These are phyloP conservation scores for Paramecium caudatum DNA, from an alignment of 73 alveolate genomes.

Conservation along the genomic window DNA sequence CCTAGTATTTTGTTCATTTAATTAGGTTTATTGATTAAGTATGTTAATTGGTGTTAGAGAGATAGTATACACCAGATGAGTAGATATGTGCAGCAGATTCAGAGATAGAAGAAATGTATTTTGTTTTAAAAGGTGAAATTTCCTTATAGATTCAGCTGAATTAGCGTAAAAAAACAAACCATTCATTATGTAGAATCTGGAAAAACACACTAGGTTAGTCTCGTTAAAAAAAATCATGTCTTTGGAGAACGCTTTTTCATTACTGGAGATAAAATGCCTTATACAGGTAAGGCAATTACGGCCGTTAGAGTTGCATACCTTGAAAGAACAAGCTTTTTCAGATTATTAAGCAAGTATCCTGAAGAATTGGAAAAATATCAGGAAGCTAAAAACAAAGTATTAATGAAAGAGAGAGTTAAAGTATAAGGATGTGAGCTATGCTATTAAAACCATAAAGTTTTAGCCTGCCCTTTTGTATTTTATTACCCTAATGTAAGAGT, in stretches of 20 bases:
- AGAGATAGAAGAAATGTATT: slow-evolving; percentile 42
- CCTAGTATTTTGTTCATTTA: slow-evolving; percentile 4
- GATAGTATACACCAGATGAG: slow-evolving; percentile 64
- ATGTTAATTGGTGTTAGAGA: slow-evolving; percentile 18
- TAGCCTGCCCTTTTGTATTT: slow-evolving; percentile 59
- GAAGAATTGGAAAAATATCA: neutral
- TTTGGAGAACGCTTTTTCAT: slow-evolving; percentile 61
- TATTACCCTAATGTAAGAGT: slow-evolving; percentile 61
- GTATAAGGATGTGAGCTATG: slow-evolving; percentile 61
- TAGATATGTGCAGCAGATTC: slow-evolving; percentile 40
- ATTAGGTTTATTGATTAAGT: slow-evolving; percentile 49
- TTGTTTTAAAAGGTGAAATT: slow-evolving; percentile 67
- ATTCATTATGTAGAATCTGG: slow-evolving; percentile 3
- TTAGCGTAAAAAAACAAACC: slow-evolving; percentile 12
- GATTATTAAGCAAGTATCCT: neutral
- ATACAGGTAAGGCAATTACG: slow-evolving; percentile 34
- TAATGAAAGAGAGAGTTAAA: slow-evolving; percentile 35
- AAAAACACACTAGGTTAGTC: slow-evolving; percentile 13
- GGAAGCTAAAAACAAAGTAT: slow-evolving; percentile 21
- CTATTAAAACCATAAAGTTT: slow-evolving; percentile 53
- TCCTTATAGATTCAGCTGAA: neutral
- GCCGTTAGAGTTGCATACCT: slow-evolving; percentile 23
- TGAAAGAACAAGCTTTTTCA: neutral
- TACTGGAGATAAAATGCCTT: slow-evolving; percentile 24
- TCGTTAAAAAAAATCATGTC: slow-evolving; percentile 40